These are phyloP conservation scores for Podospora anserina DNA, from an alignment of 495 filamentous ascomycete genomes.

Conservation along the genomic window DNA sequence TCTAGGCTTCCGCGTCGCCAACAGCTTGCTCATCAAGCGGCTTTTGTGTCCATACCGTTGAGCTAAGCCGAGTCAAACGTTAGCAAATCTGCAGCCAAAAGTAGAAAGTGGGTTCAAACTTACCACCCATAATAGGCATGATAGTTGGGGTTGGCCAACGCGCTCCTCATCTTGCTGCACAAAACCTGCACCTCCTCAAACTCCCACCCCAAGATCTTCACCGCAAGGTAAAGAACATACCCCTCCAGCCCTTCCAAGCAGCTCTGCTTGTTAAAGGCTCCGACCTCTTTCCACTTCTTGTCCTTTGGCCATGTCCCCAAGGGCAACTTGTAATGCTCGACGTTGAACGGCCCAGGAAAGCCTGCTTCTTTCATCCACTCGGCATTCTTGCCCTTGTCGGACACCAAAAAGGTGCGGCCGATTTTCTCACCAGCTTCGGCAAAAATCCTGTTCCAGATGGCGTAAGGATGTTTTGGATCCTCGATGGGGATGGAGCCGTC, in stretches of 20 bases:
- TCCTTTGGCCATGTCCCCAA: constrained; percentile 55
- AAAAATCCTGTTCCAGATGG: neutral
- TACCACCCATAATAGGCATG: constrained; percentile 46
- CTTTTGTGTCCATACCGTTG: neutral
- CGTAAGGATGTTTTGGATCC: neutral
- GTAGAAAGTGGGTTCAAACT: constrained; percentile 10
- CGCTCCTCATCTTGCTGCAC: constrained; percentile 38
- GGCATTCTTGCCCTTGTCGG: neutral
- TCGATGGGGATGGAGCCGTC: neutral
- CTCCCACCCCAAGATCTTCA: constrained; percentile 45
- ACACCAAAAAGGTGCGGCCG: neutral
- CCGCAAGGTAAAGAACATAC: constrained; percentile 41
- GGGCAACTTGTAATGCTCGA: constrained; percentile 46
- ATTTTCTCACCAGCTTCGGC: neutral
- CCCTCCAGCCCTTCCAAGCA: constrained; percentile 48
- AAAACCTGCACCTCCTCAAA: constrained; percentile 43
- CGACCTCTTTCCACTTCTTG: constrained; percentile 39
- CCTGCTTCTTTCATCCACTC: constrained; percentile 52
- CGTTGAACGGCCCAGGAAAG: constrained; percentile 51
- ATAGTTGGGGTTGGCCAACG: constrained; percentile 36
- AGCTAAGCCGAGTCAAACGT: neutral
- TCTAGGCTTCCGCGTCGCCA: neutral
- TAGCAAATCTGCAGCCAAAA: too few species aligned
- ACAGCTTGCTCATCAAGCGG: neutral
- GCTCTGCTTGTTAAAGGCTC: constrained; percentile 32